Percentiles rank a stretch among this genome's conserved stretches.
Evolutionary conservation across 768 basidiomycete species (phyloP).

Genomic region (Kwoniella heveanensis): DNA sequence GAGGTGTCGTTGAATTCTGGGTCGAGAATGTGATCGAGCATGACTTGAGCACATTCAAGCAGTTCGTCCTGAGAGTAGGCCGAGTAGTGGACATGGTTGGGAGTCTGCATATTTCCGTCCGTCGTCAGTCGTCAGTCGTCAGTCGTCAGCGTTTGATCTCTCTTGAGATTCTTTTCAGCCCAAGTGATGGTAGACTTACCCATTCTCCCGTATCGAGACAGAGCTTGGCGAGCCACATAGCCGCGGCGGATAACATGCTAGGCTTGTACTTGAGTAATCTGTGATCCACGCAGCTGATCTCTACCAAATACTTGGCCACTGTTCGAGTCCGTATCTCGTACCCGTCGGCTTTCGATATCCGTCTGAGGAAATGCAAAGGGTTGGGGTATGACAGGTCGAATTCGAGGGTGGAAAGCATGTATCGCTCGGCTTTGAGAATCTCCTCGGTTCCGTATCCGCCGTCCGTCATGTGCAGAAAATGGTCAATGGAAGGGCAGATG

Average conservation of each 20-base stretch:
- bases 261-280: slow-evolving; percentile 73
- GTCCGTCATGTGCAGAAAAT: slow-evolving; percentile 79
- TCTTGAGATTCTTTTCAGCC: no score
- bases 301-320: slow-evolving; percentile 85
- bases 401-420: slow-evolving; percentile 79
- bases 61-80: slow-evolving; percentile 78
- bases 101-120: no score
- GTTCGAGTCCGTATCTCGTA: slow-evolving; percentile 84
- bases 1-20: slow-evolving; percentile 63
- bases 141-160: no score
- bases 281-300: slow-evolving; percentile 80
- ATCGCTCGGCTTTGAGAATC: slow-evolving; percentile 84
- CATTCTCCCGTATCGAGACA: slow-evolving; percentile 79
- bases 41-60: slow-evolving; percentile 76
- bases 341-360: slow-evolving; percentile 89
- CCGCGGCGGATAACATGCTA: slow-evolving; percentile 77
- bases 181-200: no score
- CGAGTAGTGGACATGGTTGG: slow-evolving; percentile 84
- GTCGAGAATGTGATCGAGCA: slow-evolving; percentile 79
- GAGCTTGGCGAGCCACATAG: slow-evolving; percentile 81
- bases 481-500: slow-evolving; percentile 76
- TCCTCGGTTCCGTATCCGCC: slow-evolving; percentile 74
- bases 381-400: slow-evolving; percentile 86
- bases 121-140: no score
- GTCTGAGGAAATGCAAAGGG: slow-evolving; percentile 82